Conservation (phyloP, 805 yeast genomes). For the Candida xiaguanensis region DNA sequence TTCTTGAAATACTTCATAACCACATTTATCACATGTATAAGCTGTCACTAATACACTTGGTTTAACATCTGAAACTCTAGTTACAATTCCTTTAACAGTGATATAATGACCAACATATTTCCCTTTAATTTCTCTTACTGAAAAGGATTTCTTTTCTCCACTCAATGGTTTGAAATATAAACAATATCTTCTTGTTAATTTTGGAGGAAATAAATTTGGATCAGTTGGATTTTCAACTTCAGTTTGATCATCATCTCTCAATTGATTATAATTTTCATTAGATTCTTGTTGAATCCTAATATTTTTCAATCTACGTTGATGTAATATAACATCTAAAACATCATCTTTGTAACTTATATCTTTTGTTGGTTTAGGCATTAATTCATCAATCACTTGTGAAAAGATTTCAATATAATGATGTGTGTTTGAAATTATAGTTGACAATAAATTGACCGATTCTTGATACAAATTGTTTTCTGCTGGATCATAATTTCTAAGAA, state of each 20-base stretch:
- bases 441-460: slow-evolving; percentile 11
- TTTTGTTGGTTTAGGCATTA: slow-evolving; percentile 84
- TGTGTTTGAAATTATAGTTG: slow-evolving; percentile 61
- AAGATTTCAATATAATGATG: slow-evolving; percentile 77
- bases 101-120: slow-evolving; percentile 78
- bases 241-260: slow-evolving; percentile 27
- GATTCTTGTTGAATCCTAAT: slow-evolving; percentile 66
- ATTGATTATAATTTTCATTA: slow-evolving; percentile 53
- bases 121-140: slow-evolving; percentile 90
- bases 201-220: slow-evolving; percentile 71
- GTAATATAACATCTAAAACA: slow-evolving; percentile 87
- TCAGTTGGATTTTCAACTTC: slow-evolving; percentile 16
- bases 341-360: slow-evolving; percentile 80
- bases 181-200: slow-evolving; percentile 80
- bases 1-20: slow-evolving; percentile 94
- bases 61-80: slow-evolving; percentile 93
- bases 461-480: slow-evolving; percentile 6
- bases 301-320: slow-evolving; percentile 84
- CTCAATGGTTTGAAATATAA: slow-evolving; percentile 80
- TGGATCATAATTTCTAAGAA: slow-evolving; percentile 27
- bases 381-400: slow-evolving; percentile 67
- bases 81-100: slow-evolving; percentile 90
- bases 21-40: slow-evolving; percentile 96
- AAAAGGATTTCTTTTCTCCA: slow-evolving; percentile 48
- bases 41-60: slow-evolving; percentile 91